Conservation (phyloP, 768 basidiomycete genomes). For the Boletus pseudo-olivaceus region DNA sequence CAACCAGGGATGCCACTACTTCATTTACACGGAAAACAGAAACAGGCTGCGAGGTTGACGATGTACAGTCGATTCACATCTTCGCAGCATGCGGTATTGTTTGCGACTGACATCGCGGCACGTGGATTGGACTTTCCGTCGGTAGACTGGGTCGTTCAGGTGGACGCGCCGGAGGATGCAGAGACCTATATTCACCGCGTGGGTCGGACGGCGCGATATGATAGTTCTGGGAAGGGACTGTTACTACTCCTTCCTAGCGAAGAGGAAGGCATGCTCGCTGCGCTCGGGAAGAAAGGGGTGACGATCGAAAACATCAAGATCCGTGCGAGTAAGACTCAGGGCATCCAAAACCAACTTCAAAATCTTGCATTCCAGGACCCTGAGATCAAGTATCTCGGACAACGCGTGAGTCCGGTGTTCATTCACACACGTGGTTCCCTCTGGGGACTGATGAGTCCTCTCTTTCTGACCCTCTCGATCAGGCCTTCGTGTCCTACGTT, state of each 20-base stretch:
- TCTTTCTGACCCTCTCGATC: not conserved
- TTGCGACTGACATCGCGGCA: slow-evolving; percentile 96
- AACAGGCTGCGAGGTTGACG: slow-evolving; percentile 81
- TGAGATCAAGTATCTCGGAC: slow-evolving; percentile 95
- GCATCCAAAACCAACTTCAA: slow-evolving; percentile 84
- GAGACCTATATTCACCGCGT: slow-evolving; percentile 98
- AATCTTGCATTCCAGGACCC: slow-evolving; percentile 92
- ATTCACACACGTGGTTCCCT: not conserved
- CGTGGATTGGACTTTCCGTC: slow-evolving; percentile 95
- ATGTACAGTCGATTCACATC: slow-evolving; percentile 84
- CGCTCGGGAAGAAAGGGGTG: slow-evolving; percentile 70
- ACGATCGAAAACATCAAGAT: slow-evolving; percentile 81
- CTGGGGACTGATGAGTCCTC: not conserved
- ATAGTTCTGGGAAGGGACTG: slow-evolving; percentile 82
- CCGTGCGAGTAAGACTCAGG: slow-evolving; percentile 79
- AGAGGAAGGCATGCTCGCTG: slow-evolving; percentile 82
- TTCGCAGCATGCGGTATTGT: slow-evolving; percentile 78
- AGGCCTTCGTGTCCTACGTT: slow-evolving; percentile 96
- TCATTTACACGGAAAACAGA: slow-evolving; percentile 94
- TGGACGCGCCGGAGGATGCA: slow-evolving; percentile 95
- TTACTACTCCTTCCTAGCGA: slow-evolving; percentile 86
- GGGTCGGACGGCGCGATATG: slow-evolving; percentile 91
- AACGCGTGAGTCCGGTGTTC: slow-evolving; percentile 57
- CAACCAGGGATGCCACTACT: slow-evolving; percentile 93
- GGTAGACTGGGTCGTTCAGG: slow-evolving; percentile 94